Percentiles rank a stretch among this genome's conserved stretches.
Evolutionary conservation across 768 basidiomycete species (phyloP).

Genomic region (Agrocybe pediades): DNA sequence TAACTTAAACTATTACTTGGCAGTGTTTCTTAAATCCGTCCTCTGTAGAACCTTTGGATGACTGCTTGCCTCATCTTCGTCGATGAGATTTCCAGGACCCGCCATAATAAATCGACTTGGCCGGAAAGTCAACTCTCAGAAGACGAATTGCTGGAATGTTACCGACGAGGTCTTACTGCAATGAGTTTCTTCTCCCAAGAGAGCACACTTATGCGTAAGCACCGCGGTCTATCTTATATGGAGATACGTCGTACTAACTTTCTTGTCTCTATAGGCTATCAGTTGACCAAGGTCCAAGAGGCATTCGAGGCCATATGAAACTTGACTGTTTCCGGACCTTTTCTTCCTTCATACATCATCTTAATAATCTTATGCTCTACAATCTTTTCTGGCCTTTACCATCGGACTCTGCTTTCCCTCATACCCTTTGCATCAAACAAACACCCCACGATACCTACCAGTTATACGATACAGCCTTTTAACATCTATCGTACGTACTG

Average conservation of each 20-base stretch:
- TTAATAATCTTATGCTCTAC: neutral
- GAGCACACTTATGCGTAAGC: constrained; percentile 48
- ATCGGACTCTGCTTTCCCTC: neutral
- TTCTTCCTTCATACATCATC: neutral
- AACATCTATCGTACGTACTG: constrained; percentile 5
- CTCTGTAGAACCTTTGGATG: constrained; percentile 45
- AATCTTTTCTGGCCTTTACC: constrained; percentile 3
- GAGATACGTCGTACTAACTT: neutral
- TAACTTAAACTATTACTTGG: constrained; percentile 1
- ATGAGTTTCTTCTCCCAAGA: constrained; percentile 47
- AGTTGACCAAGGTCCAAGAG: constrained; percentile 48
- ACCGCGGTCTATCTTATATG: constrained; percentile 9
- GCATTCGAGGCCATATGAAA: constrained; percentile 40
- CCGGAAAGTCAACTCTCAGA: constrained; percentile 30
- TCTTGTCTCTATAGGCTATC: constrained; percentile 34
- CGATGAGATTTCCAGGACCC: constrained; percentile 45
- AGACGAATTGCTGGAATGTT: constrained; percentile 41
- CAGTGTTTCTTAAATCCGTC: constrained; percentile 2
- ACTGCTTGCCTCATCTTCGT: constrained; percentile 48
- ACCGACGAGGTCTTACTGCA: constrained; percentile 40
- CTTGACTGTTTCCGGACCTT: constrained; percentile 7
- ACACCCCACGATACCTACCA: constrained; percentile 12
- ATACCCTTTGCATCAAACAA: constrained; percentile 7
- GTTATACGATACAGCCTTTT: constrained; percentile 5
- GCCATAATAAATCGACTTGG: constrained; percentile 34